Percentiles rank a stretch among this genome's conserved stretches.
Conservation (phyloP, 805 yeast genomes). For the Lachancea cidri region DNA sequence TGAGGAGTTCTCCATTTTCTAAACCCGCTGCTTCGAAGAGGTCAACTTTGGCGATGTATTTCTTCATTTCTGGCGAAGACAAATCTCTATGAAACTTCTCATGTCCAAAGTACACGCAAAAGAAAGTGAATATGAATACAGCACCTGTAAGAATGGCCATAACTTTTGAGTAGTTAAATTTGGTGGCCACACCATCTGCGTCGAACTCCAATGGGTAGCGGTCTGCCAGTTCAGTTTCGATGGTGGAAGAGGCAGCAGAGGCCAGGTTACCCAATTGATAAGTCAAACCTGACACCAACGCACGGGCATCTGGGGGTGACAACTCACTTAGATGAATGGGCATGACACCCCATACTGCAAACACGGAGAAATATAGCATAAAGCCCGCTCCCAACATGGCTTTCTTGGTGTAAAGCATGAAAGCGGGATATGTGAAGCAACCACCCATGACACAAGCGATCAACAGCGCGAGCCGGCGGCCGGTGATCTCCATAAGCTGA, state of each 20-base stretch:
- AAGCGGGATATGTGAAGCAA: constrained; percentile 58
- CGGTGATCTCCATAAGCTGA: constrained; percentile 51
- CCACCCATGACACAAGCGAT: constrained; percentile 53
- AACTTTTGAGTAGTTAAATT: constrained; percentile 56
- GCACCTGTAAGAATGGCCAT: constrained; percentile 68
- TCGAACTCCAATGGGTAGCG: constrained; percentile 47
- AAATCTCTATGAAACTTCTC: constrained; percentile 43
- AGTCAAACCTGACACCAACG: constrained; percentile 56
- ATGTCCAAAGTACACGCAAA: constrained; percentile 52
- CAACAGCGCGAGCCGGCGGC: constrained; percentile 54
- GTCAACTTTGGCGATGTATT: constrained; percentile 25
- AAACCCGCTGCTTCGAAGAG: constrained; percentile 5
- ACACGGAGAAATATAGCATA: constrained; percentile 60
- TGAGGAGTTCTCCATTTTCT: constrained; percentile 1
- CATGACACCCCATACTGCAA: constrained; percentile 71
- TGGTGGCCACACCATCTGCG: constrained; percentile 27
- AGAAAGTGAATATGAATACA: constrained; percentile 48
- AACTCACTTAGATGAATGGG: constrained; percentile 64
- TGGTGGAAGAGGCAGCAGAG: constrained; percentile 64
- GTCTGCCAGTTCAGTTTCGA: constrained; percentile 59
- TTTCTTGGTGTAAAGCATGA: constrained; percentile 33
- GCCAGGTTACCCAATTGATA: constrained; percentile 68
- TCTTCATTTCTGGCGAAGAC: constrained; percentile 29
- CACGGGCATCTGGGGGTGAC: constrained; percentile 57
- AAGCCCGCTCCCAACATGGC: constrained; percentile 56